Conservation (phyloP, 306 rosid genomes). For the Quercus cerris region DNA sequence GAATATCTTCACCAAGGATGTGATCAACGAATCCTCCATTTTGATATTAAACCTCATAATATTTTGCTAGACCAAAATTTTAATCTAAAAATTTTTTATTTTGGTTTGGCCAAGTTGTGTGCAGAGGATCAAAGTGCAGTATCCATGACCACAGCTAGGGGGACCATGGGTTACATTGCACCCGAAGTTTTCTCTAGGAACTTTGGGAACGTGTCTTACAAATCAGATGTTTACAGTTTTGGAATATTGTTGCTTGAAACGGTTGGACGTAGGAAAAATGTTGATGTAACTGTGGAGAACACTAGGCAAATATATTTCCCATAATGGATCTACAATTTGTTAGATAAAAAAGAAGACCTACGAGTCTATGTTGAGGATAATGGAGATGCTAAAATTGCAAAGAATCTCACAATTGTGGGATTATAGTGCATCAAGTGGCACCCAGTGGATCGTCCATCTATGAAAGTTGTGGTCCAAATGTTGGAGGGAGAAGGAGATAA, state of each 20-base stretch:
- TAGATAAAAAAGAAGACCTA: background rate
- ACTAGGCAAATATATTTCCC: conserved; percentile 4
- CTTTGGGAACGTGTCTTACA: conserved; percentile 1
- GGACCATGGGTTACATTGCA: conserved; percentile 2
- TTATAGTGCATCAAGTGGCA: conserved; percentile 22
- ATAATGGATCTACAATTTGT: conserved; percentile 3
- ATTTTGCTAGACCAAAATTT: too few relatives aligned
- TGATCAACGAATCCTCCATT: too few relatives aligned
- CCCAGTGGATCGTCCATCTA: conserved; percentile 20
- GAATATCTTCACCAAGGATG: conserved; percentile 31
- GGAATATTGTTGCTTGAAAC: conserved; percentile 17
- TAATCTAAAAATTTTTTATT: too few relatives aligned
- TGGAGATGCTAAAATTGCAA: conserved; percentile 25
- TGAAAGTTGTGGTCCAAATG: conserved; percentile 8
- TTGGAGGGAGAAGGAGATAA: background rate
- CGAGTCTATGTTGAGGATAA: conserved; percentile 12
- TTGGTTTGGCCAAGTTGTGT: background rate
- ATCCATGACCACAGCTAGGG: conserved; percentile 1
- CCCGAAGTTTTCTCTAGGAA: conserved; percentile 4
- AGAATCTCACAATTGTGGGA: conserved; percentile 30
- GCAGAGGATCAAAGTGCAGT: background rate
- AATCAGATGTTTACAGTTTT: conserved; percentile 17
- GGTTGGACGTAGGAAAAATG: conserved; percentile 6
- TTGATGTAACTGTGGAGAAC: background rate
- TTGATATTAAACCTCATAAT: too few relatives aligned